Conservation (phyloP, 768 basidiomycete genomes). For the Panellus pusillus region DNA sequence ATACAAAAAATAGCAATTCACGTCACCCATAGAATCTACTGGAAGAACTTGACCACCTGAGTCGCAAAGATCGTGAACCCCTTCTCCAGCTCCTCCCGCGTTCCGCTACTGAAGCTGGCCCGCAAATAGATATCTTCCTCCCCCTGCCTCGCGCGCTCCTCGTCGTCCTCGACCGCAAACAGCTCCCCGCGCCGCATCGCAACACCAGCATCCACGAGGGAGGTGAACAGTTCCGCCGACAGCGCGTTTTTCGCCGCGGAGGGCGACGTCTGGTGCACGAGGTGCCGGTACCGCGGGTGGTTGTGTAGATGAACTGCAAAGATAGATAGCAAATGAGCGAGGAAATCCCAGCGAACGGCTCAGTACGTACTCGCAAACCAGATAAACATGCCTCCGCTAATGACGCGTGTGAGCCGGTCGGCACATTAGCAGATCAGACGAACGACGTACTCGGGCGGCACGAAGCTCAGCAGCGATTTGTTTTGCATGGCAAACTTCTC, state of each 20-base stretch:
- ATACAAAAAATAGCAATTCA: background rate
- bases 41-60: conserved; percentile 16
- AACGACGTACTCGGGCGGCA: conserved; percentile 20
- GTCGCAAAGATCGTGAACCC: conserved; percentile 14
- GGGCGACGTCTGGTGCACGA: conserved; percentile 14
- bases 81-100: conserved; percentile 15
- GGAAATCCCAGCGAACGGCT: background rate
- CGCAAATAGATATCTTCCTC: conserved; percentile 20
- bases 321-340: background rate
- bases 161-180: conserved; percentile 18
- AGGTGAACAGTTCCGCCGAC: conserved; percentile 12
- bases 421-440: background rate
- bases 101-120: conserved; percentile 19
- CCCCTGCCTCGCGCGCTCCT: conserved; percentile 14
- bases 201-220: conserved; percentile 9
- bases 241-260: conserved; percentile 17
- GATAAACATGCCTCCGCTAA: conserved; percentile 22
- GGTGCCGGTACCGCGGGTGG: conserved; percentile 18
- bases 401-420: background rate
- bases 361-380: conserved; percentile 17
- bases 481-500: conserved; percentile 13
- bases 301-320: conserved; percentile 19
- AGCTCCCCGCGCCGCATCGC: conserved; percentile 18
- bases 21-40: background rate
- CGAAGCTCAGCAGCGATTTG: conserved; percentile 20